Base-by-base conservation (phyloP, 176 grass and related monocot species). In the Pontederia paniculata region DNA sequence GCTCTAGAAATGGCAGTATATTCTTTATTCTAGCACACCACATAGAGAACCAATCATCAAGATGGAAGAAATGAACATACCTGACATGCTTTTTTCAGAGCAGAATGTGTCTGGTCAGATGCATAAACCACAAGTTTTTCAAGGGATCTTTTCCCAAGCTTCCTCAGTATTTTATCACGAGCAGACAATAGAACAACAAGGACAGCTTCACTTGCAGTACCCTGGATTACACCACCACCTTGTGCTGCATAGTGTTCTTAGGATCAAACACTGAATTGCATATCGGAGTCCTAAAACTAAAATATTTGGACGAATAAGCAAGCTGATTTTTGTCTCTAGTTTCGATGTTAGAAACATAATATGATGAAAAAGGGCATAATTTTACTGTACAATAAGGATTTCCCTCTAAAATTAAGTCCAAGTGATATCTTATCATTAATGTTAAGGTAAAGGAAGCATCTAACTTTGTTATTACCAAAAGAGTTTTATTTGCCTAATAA, bases 71-170 rank as follows among this genome's bases (percentile, higher is more conserved):
- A 21, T 22, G 3, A 0, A 13, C 13, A 44, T 61, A 71, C 69
- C 47, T 71, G 69, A 45, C 56, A 61, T 71, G 57, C 69, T 57
- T 71, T 71, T 21, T 61, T 55, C 46, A 71, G 8, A 71, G 69
- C 69, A 52, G 69, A 71, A 42, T 71, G 69, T 71, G 69, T 71
- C 37, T 71, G 69, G 52, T 71, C 69, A 23, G 69, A 71, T 52
- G 46, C 55, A 71, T 71, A 71, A 52, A 71, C 69, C 18, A 71
- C 69, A 17, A 71, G 57, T 21, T 71, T 71, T 71, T 71, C 69
- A 16, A 61, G 28, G 45, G 57, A 71, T 11, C 52, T 71, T 14
- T 23, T 71, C 23, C 69, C 69, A 44, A 45, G 47, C 57, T 71
- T 61, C 57, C 55, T 50, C 23, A 71, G 51, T 11, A 43, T 61